Evolutionary conservation across 768 basidiomycete species (phyloP), one percentile per base, ranked within the genome.

Genomic region (Obba rivulosa): DNA sequence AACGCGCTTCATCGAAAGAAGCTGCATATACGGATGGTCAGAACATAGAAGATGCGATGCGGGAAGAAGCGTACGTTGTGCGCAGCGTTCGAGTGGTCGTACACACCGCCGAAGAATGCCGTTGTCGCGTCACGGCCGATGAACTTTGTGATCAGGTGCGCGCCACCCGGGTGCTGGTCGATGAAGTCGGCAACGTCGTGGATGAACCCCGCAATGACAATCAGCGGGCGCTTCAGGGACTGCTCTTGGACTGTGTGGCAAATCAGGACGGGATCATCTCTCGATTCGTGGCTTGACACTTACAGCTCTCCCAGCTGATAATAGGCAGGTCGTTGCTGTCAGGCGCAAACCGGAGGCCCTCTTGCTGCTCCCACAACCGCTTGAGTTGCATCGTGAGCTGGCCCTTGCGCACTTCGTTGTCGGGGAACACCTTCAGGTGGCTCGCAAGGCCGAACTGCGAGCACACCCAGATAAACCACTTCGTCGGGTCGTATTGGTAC

Each of bases 301-400:
- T 66, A 91, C 83, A 95, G 61, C 81, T 82, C 36, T 92, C 89
- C 91, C 92, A 95, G 46, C 73, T 79, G 58, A 94, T 79, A 46
- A 96, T 76, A 3, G 87, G 87, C 21, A 97, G 71, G 49, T 92
- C 79, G 45, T 78, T 80, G 50, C 70, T 79, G 45, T 87, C 81
- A 14, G 75, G 78, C 2, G 93, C 92, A 92, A 92, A 96, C 20
- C 67, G 63, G 34, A 97, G 73, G 16, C 65, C 70, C 28, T 93
- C 89, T 59, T 90, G 86, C 11, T 83, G 82, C 62, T 78, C 78
- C 45, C 85, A 80, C 31, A 96, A 75, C 56, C 84, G 84, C 73
- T 94, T 94, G 45, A 97, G 76, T 62, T 94, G 77, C 92, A 97
- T 94, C 24, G 93, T 94, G 39, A 94, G 78, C 62, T 92, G 85